Evolutionary conservation across 2,329 filamentous ascomycete species (phyloP).

Genomic region (Hawksworthiomyces lignivorus): DNA sequence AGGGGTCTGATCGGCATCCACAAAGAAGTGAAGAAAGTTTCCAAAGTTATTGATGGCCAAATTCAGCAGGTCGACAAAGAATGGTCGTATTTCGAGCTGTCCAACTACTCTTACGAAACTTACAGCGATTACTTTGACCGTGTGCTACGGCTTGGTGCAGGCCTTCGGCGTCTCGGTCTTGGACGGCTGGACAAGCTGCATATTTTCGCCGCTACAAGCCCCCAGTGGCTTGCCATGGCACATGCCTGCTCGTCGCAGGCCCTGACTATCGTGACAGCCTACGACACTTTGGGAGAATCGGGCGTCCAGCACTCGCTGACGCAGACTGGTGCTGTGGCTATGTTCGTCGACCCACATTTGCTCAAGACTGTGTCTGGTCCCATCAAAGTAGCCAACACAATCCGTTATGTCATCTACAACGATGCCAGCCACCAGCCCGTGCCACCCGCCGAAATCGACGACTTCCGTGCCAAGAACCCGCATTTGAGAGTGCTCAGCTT

Average conservation of each 20-base stretch:
- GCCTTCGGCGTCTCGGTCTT: conserved; percentile 67
- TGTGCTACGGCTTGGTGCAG: conserved; percentile 61
- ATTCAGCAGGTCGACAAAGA: conserved; percentile 78
- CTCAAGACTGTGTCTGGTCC: conserved; percentile 51
- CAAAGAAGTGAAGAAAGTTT: conserved; percentile 78
- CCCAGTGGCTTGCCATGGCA: conserved; percentile 76
- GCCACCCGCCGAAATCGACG: conserved; percentile 42
- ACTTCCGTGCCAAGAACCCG: conserved; percentile 49
- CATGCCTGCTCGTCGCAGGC: conserved; percentile 75
- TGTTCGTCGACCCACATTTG: conserved; percentile 81
- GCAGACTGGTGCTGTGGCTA: conserved; percentile 71
- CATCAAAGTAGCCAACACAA: conserved; percentile 46
- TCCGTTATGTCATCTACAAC: conserved; percentile 58
- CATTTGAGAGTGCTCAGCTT: conserved; percentile 46
- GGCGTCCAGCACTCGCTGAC: conserved; percentile 80
- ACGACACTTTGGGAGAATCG: conserved; percentile 81
- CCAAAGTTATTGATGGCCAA: conserved; percentile 79
- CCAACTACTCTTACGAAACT: conserved; percentile 65
- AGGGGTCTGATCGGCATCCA: conserved; percentile 71
- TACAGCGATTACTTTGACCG: conserved; percentile 72
- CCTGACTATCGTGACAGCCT: conserved; percentile 86
- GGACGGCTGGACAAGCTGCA: conserved; percentile 62
- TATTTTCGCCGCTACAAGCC: conserved; percentile 77
- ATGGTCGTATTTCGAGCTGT: conserved; percentile 85
- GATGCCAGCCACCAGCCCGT: conserved; percentile 43